A percentile compares a stretch with the other conserved stretches of the same genome.
Conservation (phyloP, 176 grass and related monocot species). For the Dactylis glomerata region DNA sequence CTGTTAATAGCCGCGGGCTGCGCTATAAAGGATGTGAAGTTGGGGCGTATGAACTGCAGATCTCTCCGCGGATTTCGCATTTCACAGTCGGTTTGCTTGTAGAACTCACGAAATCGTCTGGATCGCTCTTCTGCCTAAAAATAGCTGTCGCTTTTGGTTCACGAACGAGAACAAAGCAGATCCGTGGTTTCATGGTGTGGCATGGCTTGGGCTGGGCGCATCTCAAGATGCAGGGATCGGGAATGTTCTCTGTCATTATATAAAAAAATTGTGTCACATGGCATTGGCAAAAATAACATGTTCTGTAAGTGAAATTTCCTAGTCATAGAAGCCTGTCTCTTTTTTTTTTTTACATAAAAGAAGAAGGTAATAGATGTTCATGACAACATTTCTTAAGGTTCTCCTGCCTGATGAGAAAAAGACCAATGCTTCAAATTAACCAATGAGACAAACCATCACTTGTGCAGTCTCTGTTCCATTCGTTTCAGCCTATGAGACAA, state of each 20-base stretch:
- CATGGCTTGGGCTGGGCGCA: background rate
- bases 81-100: background rate
- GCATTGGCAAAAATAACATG: background rate
- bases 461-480: background rate
- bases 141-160: background rate
- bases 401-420: slow-evolving; percentile 10
- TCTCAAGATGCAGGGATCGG: background rate
- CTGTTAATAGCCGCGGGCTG: background rate
- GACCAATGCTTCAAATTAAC: background rate
- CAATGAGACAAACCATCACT: background rate
- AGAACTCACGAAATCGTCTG: background rate
- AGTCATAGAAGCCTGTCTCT: background rate
- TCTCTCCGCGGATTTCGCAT: background rate
- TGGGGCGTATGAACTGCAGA: background rate
- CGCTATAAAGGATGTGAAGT: background rate
- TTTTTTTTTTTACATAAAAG: background rate
- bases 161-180: background rate
- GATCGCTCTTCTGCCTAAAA: background rate
- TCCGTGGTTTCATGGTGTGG: background rate
- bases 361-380: background rate
- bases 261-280: background rate
- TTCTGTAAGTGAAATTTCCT: background rate
- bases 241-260: background rate
- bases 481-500: background rate
- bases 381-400: background rate